Percentiles rank a stretch among this genome's conserved stretches.
Evolutionary conservation across 2,329 filamentous ascomycete species (phyloP).

Genomic region (Penicillium paneum): DNA sequence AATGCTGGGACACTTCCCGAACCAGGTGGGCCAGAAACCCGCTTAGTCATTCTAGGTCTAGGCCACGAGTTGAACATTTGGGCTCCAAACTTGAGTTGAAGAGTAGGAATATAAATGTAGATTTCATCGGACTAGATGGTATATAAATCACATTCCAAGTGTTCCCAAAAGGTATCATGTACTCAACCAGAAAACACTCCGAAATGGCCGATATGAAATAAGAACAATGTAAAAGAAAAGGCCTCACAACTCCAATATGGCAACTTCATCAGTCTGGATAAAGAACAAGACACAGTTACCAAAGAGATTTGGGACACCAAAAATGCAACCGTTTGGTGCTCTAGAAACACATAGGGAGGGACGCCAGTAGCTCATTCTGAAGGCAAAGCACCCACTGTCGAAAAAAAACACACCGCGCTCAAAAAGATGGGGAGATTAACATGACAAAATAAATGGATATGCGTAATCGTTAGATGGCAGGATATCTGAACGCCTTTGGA

Average conservation of each 20-base stretch:
- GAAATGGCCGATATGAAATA: slow-evolving; percentile 12
- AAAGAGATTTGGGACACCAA: slow-evolving; percentile 18
- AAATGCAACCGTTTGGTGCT: slow-evolving; percentile 21
- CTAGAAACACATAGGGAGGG: slow-evolving; percentile 11
- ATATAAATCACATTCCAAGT: slow-evolving; percentile 6
- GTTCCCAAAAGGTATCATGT: slow-evolving; percentile 16
- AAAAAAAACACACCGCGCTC: slow-evolving; percentile 8
- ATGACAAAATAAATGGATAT: slow-evolving; percentile 17
- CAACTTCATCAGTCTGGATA: not conserved
- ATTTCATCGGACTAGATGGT: not conserved
- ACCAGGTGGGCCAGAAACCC: not conserved
- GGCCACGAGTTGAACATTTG: too few species aligned
- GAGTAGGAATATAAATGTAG: not conserved
- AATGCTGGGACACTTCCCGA: not conserved
- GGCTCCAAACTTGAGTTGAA: too few species aligned
- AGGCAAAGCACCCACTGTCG: slow-evolving; percentile 10
- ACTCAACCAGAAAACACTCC: slow-evolving; percentile 16
- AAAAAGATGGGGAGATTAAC: slow-evolving; percentile 10
- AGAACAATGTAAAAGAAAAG: slow-evolving; percentile 1
- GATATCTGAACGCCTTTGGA: slow-evolving; percentile 5
- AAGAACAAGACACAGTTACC: not conserved
- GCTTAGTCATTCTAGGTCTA: not conserved
- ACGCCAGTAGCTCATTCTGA: slow-evolving; percentile 15
- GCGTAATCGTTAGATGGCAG: slow-evolving; percentile 19
- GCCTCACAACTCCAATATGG: slow-evolving; percentile 1